Evolutionary conservation across 345 rosid genomes (phyloP), one percentile per base, ranked within the genome.

Genomic region (Ceriops tagal): DNA sequence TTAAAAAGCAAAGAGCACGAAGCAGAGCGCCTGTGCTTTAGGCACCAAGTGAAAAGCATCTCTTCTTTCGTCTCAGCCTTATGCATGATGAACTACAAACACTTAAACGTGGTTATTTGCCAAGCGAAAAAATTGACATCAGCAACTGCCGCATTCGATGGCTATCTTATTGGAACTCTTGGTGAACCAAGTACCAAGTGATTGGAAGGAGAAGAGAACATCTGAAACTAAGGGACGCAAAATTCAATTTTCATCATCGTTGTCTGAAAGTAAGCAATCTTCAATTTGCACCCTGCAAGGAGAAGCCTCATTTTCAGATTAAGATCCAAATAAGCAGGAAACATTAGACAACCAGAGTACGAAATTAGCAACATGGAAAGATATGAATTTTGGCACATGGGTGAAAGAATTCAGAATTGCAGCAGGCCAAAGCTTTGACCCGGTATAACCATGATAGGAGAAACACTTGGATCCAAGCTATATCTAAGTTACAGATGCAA

Each of bases 251-350:
- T 75, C 87, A 37, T 80, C 87, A 37, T 91, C 97, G 30, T 75
- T 62, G 63, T 89, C 96, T 30, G 81, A 84, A 64, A 93, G 86
- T 82, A 88, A 73, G 81, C 80, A 89, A 53, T 91, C 98, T 76
- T 88, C 78, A 65, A 88, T 84, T 79, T 86, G 90, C 81, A 86
- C 88, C 95, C 98, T 93, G 87, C 7, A 74, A 71, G 30, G 3
- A 68, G 24, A 53, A 57, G 57, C 22, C 15, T 59, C n/a, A 1
- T 19, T 46, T 43, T 43, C 49, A 43, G 49, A 24, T 2, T 43
- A 6, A 26, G n/a, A 21, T 35, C 3, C 13, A 32, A 22, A 52
- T 4, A 21, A 2, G 16, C 55, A 35, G 2, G 13, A 31, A 16
- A 43, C 18, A 6, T 16, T 21, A 21, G 35, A 24, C 26, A 34